Evolutionary conservation across 1,284 basidiomycete species (phyloP), one percentile per base, ranked within the genome.

Genomic region (Puccinia horiana): DNA sequence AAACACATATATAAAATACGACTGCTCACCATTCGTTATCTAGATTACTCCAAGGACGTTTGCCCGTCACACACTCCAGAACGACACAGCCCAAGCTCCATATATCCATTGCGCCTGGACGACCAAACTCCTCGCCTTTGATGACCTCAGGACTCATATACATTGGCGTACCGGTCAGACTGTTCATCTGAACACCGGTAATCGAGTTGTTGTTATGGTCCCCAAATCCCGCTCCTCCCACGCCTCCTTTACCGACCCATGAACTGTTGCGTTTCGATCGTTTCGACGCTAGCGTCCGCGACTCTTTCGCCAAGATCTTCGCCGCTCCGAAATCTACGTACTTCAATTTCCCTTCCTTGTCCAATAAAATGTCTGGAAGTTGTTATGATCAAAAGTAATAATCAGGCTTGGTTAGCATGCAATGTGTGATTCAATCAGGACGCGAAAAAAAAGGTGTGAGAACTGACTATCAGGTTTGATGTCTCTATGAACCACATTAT

Each of bases 21-120:
- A n/a, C n/a, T n/a, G n/a, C n/a, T n/a, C n/a, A n/a, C 96, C 97
- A 99, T 90, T 99, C 96, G 85, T 99, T 99, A 87, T 99, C 97
- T 65, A 98, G 91, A 86, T 98, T 96, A 86, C 93, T 96, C 96
- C 96, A 99, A 0, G 96, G 97, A 86, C 98, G 95, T 85, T 93
- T 92, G 0, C 97, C 97, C 0, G 97, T 99, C 1, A 94, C 94
- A 85, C 94, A 96, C 87, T 99, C 96, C 56, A 99, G 90, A 2
- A 99, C 92, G 32, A 99, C 95, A 86, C 97, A 99, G 6, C 97
- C 97, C 82, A 99, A 88, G 44, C 93, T 93, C 97, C 97, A 99
- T 67, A 99, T 92, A 86, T 99, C 97, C 92, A 98, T 97, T 2
- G 97, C 95, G n/a, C 96, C 96, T 83, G 94, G 92, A 79, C 93